Percentiles rank a stretch among this genome's conserved stretches.
Conservation (phyloP, 2,329 filamentous ascomycete species). For the Cladobotryum mycophilum region DNA sequence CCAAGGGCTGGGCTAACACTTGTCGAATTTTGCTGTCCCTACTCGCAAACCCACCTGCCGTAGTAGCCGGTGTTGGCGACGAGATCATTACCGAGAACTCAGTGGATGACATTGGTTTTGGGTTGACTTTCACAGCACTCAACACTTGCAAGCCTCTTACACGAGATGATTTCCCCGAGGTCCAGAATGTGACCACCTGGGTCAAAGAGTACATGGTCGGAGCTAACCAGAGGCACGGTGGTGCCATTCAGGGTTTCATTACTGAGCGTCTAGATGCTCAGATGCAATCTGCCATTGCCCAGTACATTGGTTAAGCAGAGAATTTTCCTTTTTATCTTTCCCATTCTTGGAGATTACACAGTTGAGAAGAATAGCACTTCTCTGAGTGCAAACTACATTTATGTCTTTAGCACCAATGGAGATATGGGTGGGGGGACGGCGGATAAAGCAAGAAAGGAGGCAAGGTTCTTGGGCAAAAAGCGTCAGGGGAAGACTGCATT, state of each 20-base stretch:
- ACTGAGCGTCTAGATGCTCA: constrained; percentile 62
- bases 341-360: neutral
- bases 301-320: constrained; percentile 39
- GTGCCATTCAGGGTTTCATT: constrained; percentile 65
- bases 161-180: constrained; percentile 79
- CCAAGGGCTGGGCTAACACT: constrained; percentile 86
- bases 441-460: neutral
- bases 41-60: constrained; percentile 75
- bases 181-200: constrained; percentile 78
- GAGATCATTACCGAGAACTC: constrained; percentile 81
- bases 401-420: too few relatives aligned
- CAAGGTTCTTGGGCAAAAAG: neutral
- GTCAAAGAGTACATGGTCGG: constrained; percentile 71
- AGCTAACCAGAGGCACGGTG: constrained; percentile 67
- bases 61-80: constrained; percentile 58
- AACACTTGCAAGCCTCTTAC: constrained; percentile 77
- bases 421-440: neutral
- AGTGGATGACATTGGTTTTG: constrained; percentile 91
- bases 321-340: too few relatives aligned
- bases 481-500: neutral
- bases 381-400: neutral
- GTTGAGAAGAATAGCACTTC: neutral
- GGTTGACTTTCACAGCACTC: constrained; percentile 86
- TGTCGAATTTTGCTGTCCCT: constrained; percentile 85
- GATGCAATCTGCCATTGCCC: constrained; percentile 45